Conservation (phyloP, 345 rosid species). For the Eutrema japonicum region DNA sequence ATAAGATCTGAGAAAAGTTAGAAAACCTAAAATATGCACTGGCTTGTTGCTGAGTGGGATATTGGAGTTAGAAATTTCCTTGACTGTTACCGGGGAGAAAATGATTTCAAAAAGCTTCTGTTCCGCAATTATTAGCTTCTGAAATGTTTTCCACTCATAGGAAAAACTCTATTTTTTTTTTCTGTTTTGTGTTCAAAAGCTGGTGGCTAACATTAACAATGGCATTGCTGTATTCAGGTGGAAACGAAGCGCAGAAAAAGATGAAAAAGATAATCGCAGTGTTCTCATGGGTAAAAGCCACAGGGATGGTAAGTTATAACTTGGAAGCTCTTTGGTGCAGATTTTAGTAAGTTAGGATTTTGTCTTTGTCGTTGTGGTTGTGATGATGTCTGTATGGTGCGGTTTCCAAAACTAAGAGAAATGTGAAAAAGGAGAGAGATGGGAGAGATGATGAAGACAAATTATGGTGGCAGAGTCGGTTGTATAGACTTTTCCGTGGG, state of each 20-base stretch:
- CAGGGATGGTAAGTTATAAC: constrained; percentile 33
- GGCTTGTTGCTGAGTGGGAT: not conserved
- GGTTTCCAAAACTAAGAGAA: constrained; percentile 33
- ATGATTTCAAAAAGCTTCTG: not conserved
- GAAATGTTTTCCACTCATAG: constrained; percentile 6
- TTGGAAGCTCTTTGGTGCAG: constrained; percentile 45
- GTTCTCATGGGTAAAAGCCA: not conserved
- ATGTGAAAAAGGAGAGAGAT: constrained; percentile 32
- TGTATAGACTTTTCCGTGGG: constrained; percentile 46
- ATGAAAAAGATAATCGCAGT: constrained; percentile 56
- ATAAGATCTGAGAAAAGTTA: constrained; percentile 23
- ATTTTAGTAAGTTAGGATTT: constrained; percentile 41
- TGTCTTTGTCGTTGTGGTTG: constrained; percentile 32
- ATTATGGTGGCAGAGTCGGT: constrained; percentile 38
- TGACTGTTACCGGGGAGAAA: not conserved
- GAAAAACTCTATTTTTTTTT: not conserved
- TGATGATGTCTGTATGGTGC: constrained; percentile 42
- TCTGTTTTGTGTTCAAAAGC: not conserved
- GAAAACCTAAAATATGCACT: constrained; percentile 3
- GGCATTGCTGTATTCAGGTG: constrained; percentile 48
- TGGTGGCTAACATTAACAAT: constrained; percentile 12
- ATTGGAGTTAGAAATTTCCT: not conserved
- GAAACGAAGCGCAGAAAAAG: constrained; percentile 75
- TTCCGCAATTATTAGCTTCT: not conserved
- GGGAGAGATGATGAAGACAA: constrained; percentile 29